These are phyloP conservation scores for Pichia sp. DNA, from an alignment of 1,139 yeast species.

Conservation along the genomic window DNA sequence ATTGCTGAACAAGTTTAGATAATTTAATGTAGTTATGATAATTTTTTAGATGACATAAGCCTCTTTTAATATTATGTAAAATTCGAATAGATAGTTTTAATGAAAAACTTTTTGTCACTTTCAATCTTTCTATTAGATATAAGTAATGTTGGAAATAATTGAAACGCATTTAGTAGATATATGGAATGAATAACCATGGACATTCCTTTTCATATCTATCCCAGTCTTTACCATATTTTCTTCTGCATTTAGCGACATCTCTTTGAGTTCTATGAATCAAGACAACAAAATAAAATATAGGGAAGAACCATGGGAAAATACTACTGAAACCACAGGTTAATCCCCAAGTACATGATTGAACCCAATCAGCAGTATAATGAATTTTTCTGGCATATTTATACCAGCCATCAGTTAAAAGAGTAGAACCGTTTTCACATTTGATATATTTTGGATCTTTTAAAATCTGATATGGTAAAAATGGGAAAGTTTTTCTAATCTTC, in stretches of 20 bases:
- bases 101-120: no score
- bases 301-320: conserved; percentile 95
- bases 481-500: conserved; percentile 77
- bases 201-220: conserved; percentile 76
- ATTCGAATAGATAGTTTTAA: no score
- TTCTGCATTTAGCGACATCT: conserved; percentile 76
- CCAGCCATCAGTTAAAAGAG: conserved; percentile 91
- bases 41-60: no score
- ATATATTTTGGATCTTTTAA: conserved; percentile 79
- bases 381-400: conserved; percentile 84
- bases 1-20: conserved; percentile 86
- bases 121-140: no score
- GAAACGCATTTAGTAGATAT: conserved; percentile 48
- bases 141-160: no score
- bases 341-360: conserved; percentile 88
- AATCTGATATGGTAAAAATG: conserved; percentile 81
- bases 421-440: conserved; percentile 76
- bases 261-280: conserved; percentile 83
- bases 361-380: conserved; percentile 92
- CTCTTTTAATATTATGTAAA: no score
- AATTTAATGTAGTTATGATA: background rate
- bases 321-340: conserved; percentile 81
- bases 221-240: conserved; percentile 94
- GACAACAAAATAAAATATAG: conserved; percentile 79
- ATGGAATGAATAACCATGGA: conserved; percentile 90